Percentiles rank a stretch among this genome's conserved stretches.
These are phyloP conservation scores for Pyrenula aspistea DNA, from an alignment of 495 filamentous ascomycete genomes.

Conservation along the genomic window DNA sequence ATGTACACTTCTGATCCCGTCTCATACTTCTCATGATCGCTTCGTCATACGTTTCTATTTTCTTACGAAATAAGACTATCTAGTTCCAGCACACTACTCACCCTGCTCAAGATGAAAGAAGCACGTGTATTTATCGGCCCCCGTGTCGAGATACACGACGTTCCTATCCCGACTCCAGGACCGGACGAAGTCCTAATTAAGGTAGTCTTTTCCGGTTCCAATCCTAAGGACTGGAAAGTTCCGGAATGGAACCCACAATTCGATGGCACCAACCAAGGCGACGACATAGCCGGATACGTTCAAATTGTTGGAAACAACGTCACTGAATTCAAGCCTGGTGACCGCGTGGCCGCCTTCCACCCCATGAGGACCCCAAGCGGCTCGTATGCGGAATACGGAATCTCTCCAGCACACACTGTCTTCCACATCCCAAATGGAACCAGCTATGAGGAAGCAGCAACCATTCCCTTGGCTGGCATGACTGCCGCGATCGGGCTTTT, in stretches of 20 bases:
- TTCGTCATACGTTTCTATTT: neutral
- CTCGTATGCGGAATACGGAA: slow-evolving; percentile 59
- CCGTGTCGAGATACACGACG: slow-evolving; percentile 50
- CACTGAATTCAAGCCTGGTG: slow-evolving; percentile 49
- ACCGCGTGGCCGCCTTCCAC: slow-evolving; percentile 63
- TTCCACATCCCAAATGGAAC: slow-evolving; percentile 55
- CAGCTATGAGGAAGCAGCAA: slow-evolving; percentile 61
- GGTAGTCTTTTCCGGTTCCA: slow-evolving; percentile 55
- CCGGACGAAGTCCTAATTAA: slow-evolving; percentile 57
- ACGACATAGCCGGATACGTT: slow-evolving; percentile 63
- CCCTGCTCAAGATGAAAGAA: slow-evolving; percentile 46
- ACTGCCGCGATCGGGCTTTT: slow-evolving; percentile 59
- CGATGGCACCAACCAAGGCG: slow-evolving; percentile 41
- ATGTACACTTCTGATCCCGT: neutral
- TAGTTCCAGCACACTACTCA: neutral
- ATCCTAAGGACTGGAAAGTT: slow-evolving; percentile 73
- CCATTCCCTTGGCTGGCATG: slow-evolving; percentile 63
- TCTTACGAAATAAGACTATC: neutral
- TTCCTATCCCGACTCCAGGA: slow-evolving; percentile 47
- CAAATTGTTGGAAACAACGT: slow-evolving; percentile 49
- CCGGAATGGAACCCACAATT: slow-evolving; percentile 15
- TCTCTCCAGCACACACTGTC: slow-evolving; percentile 51
- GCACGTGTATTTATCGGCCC: slow-evolving; percentile 39
- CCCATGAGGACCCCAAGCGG: slow-evolving; percentile 42
- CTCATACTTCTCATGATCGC: too few species aligned